These are phyloP conservation scores for Ormosia semicastrata DNA, from an alignment of 306 rosid genomes.

Conservation along the genomic window DNA sequence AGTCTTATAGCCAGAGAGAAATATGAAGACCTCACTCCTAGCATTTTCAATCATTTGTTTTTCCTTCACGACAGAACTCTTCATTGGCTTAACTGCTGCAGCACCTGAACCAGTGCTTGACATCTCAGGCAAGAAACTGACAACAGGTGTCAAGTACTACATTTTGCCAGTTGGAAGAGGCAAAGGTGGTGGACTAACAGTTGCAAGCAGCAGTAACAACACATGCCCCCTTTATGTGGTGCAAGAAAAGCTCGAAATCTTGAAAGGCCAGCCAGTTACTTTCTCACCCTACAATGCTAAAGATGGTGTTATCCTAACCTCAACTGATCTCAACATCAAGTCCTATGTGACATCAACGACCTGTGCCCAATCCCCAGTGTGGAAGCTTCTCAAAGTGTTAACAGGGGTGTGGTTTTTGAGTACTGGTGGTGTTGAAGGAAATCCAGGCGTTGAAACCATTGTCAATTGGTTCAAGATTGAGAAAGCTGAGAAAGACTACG, in stretches of 20 bases:
- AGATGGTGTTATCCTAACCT: conserved; percentile 28
- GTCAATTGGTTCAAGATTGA: conserved; percentile 67
- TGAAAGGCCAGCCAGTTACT: conserved; percentile 36
- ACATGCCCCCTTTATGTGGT: conserved; percentile 53
- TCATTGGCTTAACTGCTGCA: conserved; percentile 5
- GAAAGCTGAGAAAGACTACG: conserved; percentile 44
- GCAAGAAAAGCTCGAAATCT: conserved; percentile 38
- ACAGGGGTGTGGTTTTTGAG: conserved; percentile 47
- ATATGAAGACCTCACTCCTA: conserved; percentile 18
- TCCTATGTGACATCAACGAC: conserved; percentile 1
- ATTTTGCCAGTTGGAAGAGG: conserved; percentile 48
- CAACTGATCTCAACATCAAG: conserved; percentile 61
- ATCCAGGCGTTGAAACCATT: conserved; percentile 41
- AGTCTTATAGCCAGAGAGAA: neutral
- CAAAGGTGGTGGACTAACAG: conserved; percentile 38
- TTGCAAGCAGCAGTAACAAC: conserved; percentile 15
- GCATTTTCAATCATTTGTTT: conserved; percentile 16
- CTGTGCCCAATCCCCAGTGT: conserved; percentile 38
- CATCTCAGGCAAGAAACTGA: conserved; percentile 36
- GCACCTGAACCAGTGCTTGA: conserved; percentile 46
- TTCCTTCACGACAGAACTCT: neutral
- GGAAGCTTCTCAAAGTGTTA: conserved; percentile 45
- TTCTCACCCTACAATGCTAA: conserved; percentile 38
- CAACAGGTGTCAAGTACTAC: conserved; percentile 33
- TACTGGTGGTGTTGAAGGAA: conserved; percentile 49